Base-by-base conservation (phyloP, 257 asterid genomes). In the Hygrophila difformis region DNA sequence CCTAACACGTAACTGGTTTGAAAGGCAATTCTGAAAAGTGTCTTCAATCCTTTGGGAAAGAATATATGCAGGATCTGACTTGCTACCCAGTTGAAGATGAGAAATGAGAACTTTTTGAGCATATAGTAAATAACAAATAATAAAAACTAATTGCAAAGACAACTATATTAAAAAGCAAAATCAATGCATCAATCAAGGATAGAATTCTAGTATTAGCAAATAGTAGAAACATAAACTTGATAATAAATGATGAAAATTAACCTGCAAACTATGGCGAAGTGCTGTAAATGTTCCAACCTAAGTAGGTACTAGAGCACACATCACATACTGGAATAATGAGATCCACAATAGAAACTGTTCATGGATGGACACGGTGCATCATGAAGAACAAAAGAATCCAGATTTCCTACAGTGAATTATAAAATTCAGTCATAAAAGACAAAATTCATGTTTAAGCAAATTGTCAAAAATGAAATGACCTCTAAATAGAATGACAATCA, bases 271-370 rank as follows among this genome's bases (percentile, higher is more conserved):
- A 58, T 94, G 94, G 72, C 86, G 94, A 61, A 82, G 94, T 48
- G 81, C 71, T 16, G 96, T 91, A 58, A 85, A 91, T 53, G 98
- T 72, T 85, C 96, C 47, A 91, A 65, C 56, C 98, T 73, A 59
- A 91, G 79, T 44, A 91, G 88, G 82, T 86, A 91, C 66, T 77
- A 91, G 57, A 91, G 93, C 55, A 91, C 96, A 51, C 85, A 85
- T 59, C 98, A 96, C 94, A 82, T 85, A 79, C 98, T 91, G 34
- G 98, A 91, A 74, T 86, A 91, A 71, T 91, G 98, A 49, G 98
- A 91, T 40, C 98, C 98, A 55, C 86, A 91, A 48, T 77, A 79
- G 73, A 91, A 91, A 78, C 98, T 91, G 94, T 59, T 44, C 56
- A 46, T 33, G 52, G 59, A 43, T 18, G n/a, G n/a, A 60, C 45